These are phyloP conservation scores for Pleurotus giganteus DNA, from an alignment of 768 basidiomycete genomes.

Conservation along the genomic window DNA sequence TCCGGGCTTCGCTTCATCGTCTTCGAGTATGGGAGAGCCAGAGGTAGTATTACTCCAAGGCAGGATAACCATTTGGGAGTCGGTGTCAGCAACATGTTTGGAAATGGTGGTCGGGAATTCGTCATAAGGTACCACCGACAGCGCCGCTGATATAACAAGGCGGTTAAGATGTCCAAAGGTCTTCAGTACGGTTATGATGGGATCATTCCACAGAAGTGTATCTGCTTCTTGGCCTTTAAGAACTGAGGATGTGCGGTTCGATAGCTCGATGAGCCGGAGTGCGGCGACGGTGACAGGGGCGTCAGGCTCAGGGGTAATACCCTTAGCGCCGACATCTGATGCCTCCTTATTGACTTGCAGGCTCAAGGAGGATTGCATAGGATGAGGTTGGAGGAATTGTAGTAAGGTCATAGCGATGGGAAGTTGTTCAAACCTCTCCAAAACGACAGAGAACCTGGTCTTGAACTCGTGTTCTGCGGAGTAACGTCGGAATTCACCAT, in stretches of 20 bases:
- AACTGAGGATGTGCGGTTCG: slow-evolving; percentile 83
- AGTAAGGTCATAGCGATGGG: slow-evolving; percentile 81
- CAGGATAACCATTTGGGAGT: slow-evolving; percentile 74
- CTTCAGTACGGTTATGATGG: slow-evolving; percentile 69
- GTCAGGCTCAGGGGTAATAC: background rate
- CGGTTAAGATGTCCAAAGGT: slow-evolving; percentile 75
- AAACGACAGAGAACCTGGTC: slow-evolving; percentile 64
- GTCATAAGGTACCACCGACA: slow-evolving; percentile 74
- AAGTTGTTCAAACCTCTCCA: slow-evolving; percentile 80
- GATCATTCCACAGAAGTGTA: slow-evolving; percentile 64
- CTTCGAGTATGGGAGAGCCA: slow-evolving; percentile 21
- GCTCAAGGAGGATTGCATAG: slow-evolving; percentile 3
- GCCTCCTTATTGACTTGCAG: slow-evolving; percentile 27
- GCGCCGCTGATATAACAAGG: slow-evolving; percentile 61
- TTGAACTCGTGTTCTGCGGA: slow-evolving; percentile 40
- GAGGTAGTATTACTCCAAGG: slow-evolving; percentile 68
- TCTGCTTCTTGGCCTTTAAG: slow-evolving; percentile 80
- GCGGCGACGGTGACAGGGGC: slow-evolving; percentile 56
- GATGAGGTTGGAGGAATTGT: slow-evolving; percentile 60
- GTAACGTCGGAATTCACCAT: slow-evolving; percentile 19
- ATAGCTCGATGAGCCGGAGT: slow-evolving; percentile 86
- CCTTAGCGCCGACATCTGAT: slow-evolving; percentile 16
- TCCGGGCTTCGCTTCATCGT: slow-evolving; percentile 22
- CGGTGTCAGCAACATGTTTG: slow-evolving; percentile 52
- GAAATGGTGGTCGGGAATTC: slow-evolving; percentile 70